Conservation (phyloP, 345 rosid genomes). For the Raphanus raphanistrum region DNA sequence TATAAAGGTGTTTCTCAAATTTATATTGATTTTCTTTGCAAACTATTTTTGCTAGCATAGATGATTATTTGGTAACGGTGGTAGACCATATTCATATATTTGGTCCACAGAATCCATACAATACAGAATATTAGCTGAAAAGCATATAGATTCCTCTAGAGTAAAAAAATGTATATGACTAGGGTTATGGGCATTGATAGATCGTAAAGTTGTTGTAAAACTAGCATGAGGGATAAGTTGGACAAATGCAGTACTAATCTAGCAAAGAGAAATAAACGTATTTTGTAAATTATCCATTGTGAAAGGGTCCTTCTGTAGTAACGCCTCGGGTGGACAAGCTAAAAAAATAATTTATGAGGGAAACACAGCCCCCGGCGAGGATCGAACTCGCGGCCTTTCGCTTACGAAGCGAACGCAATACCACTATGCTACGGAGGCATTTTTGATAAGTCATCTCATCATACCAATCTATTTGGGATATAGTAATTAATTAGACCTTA, state of each 20-base stretch:
- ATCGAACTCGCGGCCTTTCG: conserved; percentile 99
- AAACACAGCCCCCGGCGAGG: conserved; percentile 62
- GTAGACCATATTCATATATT: background rate
- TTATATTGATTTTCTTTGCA: background rate
- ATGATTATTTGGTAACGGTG: conserved; percentile 3
- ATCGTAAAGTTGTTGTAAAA: background rate
- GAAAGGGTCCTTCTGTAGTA: background rate
- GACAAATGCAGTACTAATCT: background rate
- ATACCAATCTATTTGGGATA: background rate
- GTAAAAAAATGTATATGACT: background rate
- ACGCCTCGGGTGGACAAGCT: background rate
- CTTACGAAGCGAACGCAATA: conserved; percentile 99
- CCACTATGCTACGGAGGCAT: conserved; percentile 93
- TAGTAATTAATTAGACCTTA: background rate
- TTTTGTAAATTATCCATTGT: background rate
- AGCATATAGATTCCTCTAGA: background rate
- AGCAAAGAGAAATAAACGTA: background rate
- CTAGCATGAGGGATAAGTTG: background rate
- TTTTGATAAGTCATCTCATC: background rate
- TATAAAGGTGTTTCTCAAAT: background rate
- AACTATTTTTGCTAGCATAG: conserved; percentile 2
- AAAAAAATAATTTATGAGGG: too few species aligned
- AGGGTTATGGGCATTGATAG: background rate
- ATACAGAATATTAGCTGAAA: background rate
- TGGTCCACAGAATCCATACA: conserved; percentile 19